Base-by-base conservation (phyloP, 2,329 filamentous ascomycete species). In the Chrysoporthe deuterocubensis region DNA sequence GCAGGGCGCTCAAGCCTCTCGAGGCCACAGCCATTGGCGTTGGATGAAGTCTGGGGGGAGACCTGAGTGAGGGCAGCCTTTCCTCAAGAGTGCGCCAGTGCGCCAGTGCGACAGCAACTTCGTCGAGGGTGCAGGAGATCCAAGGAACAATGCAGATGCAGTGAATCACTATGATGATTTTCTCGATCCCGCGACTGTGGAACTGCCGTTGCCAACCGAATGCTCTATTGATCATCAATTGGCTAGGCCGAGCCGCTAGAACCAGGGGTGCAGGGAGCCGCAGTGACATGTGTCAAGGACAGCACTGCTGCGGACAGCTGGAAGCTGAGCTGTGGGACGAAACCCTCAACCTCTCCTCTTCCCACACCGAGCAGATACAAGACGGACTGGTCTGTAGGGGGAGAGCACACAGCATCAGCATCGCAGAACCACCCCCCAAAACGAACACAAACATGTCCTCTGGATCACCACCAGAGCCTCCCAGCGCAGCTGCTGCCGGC, bases 401-500 rank as follows among this genome's bases (percentile, higher is more conserved):
- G 61, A 63, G 64, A 64, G 67, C 59, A 60, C 46, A 40, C 61
- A 66, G 56, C 60, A 64, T 43, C n/a, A 13, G 26, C 13, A 46
- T 48, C 42, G n/a, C 34, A 58, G 54, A 65, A 32, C 8, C 48
- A 54, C 62, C 44, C 7, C 32, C 32, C 8, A n/a, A 54, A 40
- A 52, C 48, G 54, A 14, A 58, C 59, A 56, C 66, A 54, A 62
- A 34, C 26, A 70, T 69, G 73, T 73, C 72, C 56, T 69, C 71
- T 57, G 71, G 67, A 57, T 67, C 65, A 48, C 58, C 67, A 57
- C 56, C 56, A 66, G 71, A 70, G 67, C 63, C 70, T 66, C 66
- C 63, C 32, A 66, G 60, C 5, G 71, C 69, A 52, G 70, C 71
- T 62, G 67, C 79, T 71, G 76, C 76, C 71, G 54, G 40, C 52